Conservation (phyloP, 1,284 basidiomycete genomes). For the Malassezia psittaci region DNA sequence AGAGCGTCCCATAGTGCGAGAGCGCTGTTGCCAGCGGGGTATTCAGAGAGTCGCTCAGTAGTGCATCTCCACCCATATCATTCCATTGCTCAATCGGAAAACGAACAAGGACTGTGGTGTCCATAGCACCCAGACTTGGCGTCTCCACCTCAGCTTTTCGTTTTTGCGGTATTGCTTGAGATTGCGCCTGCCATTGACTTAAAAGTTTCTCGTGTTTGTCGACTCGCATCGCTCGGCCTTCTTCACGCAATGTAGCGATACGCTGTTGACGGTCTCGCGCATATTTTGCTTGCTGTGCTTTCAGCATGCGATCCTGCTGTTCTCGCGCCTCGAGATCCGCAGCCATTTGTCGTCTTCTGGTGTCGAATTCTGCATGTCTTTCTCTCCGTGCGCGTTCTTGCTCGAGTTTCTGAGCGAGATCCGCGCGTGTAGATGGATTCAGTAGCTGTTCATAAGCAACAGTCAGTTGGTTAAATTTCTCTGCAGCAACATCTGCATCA, state of each 20-base stretch:
- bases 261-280: conserved; percentile 1
- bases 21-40: conserved; percentile 25
- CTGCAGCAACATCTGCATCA: conserved; percentile 51
- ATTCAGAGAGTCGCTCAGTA: conserved; percentile 4
- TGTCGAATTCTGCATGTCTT: conserved; percentile 65
- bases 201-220: conserved; percentile 19
- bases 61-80: conserved; percentile 15
- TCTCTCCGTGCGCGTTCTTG: conserved; percentile 62
- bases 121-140: conserved; percentile 25
- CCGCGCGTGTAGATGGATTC: conserved; percentile 70
- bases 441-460: conserved; percentile 73
- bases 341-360: conserved; percentile 66
- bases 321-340: conserved; percentile 76
- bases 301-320: conserved; percentile 52
- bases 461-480: conserved; percentile 77
- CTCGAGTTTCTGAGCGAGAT: conserved; percentile 67
- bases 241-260: conserved; percentile 20
- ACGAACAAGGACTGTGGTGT: conserved; percentile 28
- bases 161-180: conserved; percentile 15
- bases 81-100: conserved; percentile 28
- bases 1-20: conserved; percentile 25
- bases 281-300: not conserved
- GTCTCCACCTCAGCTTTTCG: conserved; percentile 4
- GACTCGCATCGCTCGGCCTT: conserved; percentile 21
- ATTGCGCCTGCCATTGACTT: conserved; percentile 19